phyloP scores from a whole-genome alignment of 345 rosid species.

The Rhizophora mangle region DNA sequence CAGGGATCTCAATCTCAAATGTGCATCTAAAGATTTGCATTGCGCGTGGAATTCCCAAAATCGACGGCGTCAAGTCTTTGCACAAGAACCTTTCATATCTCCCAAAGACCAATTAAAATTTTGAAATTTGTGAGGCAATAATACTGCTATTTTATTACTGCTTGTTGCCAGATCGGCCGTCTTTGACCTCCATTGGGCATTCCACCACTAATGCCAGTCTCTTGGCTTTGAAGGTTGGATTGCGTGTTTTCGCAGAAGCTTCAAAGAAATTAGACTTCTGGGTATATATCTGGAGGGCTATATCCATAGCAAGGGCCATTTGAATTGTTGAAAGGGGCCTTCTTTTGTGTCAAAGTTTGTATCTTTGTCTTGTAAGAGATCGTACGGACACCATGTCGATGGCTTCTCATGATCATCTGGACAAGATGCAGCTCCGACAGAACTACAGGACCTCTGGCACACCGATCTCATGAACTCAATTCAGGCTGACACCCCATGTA shows the following conservation, averaged over 20 bases:
- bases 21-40: too few species aligned
- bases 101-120: background rate
- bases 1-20: too few species aligned
- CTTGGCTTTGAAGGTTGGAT: background rate
- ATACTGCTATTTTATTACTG: background rate
- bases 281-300: background rate
- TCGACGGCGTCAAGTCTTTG: too few species aligned
- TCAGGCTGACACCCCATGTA: constrained; percentile 70
- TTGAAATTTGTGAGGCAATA: background rate
- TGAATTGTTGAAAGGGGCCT: background rate
- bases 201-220: background rate
- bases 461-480: constrained; percentile 67
- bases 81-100: too few species aligned
- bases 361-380: background rate
- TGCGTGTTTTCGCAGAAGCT: background rate
- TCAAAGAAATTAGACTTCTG: background rate
- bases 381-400: constrained; percentile 32
- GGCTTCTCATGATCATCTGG: constrained; percentile 56
- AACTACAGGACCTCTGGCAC: constrained; percentile 88
- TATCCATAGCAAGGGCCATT: background rate
- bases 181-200: background rate
- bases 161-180: background rate
- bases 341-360: background rate
- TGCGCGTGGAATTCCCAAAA: too few species aligned
- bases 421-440: constrained; percentile 88